Conservation (phyloP, 768 basidiomycete species). For the Austroboletus eburneus region DNA sequence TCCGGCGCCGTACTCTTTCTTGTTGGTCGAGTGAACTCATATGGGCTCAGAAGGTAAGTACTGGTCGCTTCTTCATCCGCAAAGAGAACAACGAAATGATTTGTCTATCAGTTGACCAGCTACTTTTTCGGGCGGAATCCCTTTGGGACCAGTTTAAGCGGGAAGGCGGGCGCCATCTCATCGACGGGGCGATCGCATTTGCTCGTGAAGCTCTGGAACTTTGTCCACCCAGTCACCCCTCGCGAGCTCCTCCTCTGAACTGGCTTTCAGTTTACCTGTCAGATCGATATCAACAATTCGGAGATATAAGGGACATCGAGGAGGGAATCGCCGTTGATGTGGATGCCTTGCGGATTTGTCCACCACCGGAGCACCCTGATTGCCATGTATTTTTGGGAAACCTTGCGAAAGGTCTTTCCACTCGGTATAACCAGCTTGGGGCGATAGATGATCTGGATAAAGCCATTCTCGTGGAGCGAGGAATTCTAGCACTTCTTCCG, state of each 20-base stretch:
- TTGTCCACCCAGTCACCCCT: neutral
- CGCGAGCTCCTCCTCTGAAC: neutral
- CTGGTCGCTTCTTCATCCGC: constrained; percentile 18
- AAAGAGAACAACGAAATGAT: neutral
- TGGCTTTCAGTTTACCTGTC: neutral
- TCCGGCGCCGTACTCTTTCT: too few species aligned
- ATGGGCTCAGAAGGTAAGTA: too few species aligned
- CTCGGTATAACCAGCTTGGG: neutral
- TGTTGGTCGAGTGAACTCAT: too few species aligned
- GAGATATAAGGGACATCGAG: neutral
- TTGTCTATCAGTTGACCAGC: neutral
- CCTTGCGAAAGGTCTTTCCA: neutral
- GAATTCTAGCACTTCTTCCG: neutral
- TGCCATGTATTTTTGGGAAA: neutral
- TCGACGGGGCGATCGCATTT: neutral
- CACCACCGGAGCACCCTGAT: too few species aligned
- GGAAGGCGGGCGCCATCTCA: neutral
- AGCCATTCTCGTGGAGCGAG: neutral
- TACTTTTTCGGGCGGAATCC: neutral
- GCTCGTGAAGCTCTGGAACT: neutral
- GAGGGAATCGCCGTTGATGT: neutral
- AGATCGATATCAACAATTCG: neutral
- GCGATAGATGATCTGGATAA: neutral
- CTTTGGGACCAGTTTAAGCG: neutral
- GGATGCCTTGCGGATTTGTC: neutral